Base-by-base conservation (phyloP, 352 stramenopile genomes). In the Phytophthora hybrid region DNA sequence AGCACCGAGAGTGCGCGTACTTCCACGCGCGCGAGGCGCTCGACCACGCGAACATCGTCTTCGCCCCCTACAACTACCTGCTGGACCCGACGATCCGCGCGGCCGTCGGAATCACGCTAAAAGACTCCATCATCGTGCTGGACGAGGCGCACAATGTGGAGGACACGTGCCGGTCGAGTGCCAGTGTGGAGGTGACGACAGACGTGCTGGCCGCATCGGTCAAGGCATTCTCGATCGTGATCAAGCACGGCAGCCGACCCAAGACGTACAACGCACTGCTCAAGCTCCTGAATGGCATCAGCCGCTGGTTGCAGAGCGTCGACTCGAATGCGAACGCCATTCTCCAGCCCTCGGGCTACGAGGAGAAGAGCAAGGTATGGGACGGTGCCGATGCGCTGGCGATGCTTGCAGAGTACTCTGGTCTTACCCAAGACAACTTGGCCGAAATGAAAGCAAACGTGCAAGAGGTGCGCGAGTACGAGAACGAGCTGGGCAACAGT, bases 1-100 rank as follows among this genome's bases (percentile, higher is more conserved):
- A 90, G 32, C 82, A 93, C 54, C 81, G 83, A 8, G 91, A 95
- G 69, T 97, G 91, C 54, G 88, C 85, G 4, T 97, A 91, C 73
- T 97, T 92, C 63, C 80, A 90, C 60, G 56, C 89, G 55, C 29
- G 85, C 62, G 47, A 87, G 81, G 73, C 74, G 39, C 52, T 93
- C 13, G 75, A 76, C 18, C 65, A 84, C 16, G 91, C 91, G 1
- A 85, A 94, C 54, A 91, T 97, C 41, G 80, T 96, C 10, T 96
- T 97, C 54, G 93, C 85, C 37, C 91, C 91, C n/a, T 97, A 97
- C 78, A 97, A 95, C 68, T 97, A 97, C 69, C 63, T 97, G 31
- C 67, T 97, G 41, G 83, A 96, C 59, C 89, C 90, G 37, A 78
- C 76, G 11, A 95, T 97, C 61, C 88, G 91, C 13, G 74, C 81